These are phyloP conservation scores for Isoetes taiwanensis DNA, from an alignment of 75 land plant genomes.

Conservation along the genomic window DNA sequence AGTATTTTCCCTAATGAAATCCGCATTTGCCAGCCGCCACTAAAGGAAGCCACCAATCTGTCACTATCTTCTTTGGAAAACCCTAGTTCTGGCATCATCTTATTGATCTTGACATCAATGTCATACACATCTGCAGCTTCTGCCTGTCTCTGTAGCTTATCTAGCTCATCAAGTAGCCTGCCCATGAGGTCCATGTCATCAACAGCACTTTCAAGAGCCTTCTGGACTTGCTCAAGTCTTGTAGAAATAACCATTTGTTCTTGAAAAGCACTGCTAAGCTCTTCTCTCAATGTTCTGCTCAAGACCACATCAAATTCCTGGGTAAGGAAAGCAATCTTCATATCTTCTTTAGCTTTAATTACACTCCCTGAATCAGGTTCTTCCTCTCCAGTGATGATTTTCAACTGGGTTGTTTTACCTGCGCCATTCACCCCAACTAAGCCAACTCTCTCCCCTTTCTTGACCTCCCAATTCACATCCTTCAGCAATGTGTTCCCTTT, in stretches of 20 bases:
- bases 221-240: constrained; percentile 81
- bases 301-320: constrained; percentile 87
- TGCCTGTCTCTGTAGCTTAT: constrained; percentile 63
- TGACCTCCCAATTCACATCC: constrained; percentile 88
- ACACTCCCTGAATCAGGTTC: constrained; percentile 81
- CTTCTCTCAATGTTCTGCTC: constrained; percentile 66
- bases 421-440: constrained; percentile 92
- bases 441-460: constrained; percentile 86
- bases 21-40: constrained; percentile 99
- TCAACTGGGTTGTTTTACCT: constrained; percentile 89
- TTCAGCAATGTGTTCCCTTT: constrained; percentile 66
- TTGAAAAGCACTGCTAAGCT: constrained; percentile 67
- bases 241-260: constrained; percentile 59
- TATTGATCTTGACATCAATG: constrained; percentile 65
- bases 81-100: constrained; percentile 87
- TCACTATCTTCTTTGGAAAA: constrained; percentile 64
- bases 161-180: constrained; percentile 75
- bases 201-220: constrained; percentile 54
- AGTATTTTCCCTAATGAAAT: constrained; percentile 95
- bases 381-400: constrained; percentile 63
- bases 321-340: constrained; percentile 77
- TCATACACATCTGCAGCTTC: constrained; percentile 49
- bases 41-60: constrained; percentile 68
- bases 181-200: constrained; percentile 85
- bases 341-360: constrained; percentile 60